Percentiles rank a stretch among this genome's conserved stretches.
Conservation (phyloP, 2,329 filamentous ascomycete genomes). For the Geosmithia putterillii region DNA sequence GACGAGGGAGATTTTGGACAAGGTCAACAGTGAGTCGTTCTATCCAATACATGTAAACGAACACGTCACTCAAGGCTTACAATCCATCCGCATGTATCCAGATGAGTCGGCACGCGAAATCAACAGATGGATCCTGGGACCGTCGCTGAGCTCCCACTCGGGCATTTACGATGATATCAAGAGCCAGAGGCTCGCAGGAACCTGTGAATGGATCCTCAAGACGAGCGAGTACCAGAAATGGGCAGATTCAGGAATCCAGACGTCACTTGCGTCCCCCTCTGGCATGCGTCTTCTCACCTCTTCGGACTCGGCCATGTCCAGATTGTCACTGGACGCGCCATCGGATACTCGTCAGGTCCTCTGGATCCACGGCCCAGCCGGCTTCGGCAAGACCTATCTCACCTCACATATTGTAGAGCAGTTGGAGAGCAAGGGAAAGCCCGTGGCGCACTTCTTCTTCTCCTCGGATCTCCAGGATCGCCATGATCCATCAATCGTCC, state of each 20-base stretch:
- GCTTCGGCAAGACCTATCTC: constrained; percentile 20
- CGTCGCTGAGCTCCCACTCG: too few relatives aligned
- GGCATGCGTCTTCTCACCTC: background rate
- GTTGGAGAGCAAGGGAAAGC: background rate
- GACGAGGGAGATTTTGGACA: too few relatives aligned
- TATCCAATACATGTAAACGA: too few relatives aligned
- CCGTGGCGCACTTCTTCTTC: constrained; percentile 17
- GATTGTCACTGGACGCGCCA: background rate
- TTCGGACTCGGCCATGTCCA: too few relatives aligned
- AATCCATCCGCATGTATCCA: too few relatives aligned
- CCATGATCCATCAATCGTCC: constrained; percentile 10
- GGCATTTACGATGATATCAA: background rate
- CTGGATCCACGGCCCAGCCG: constrained; percentile 16
- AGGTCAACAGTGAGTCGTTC: too few relatives aligned
- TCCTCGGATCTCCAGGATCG: constrained; percentile 12
- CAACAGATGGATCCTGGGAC: too few relatives aligned
- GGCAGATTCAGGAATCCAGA: too few relatives aligned
- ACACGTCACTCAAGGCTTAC: too few relatives aligned
- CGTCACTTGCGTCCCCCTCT: too few relatives aligned
- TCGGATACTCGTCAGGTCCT: constrained; percentile 7
- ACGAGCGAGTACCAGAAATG: background rate
- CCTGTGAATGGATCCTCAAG: background rate
- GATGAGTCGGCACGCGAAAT: too few relatives aligned
- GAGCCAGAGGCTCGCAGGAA: background rate
- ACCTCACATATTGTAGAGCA: constrained; percentile 15